Evolutionary conservation across 164 flowering plant species (phyloP), one percentile per base, ranked within the genome.

Genomic region (Piper longum): DNA sequence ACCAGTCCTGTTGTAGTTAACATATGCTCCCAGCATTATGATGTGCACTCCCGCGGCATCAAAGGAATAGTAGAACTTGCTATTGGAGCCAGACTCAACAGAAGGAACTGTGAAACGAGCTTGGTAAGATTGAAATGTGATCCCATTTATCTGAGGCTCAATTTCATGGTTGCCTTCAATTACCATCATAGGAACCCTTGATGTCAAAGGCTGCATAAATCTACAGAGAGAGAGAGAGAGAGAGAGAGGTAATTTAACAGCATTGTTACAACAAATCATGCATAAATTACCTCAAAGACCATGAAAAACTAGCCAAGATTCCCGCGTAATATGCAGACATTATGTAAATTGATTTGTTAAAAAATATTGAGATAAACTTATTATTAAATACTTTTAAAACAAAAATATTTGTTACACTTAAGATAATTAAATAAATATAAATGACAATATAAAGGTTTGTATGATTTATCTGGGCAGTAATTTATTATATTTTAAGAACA

Each of bases 111-210:
- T 75, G 75, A 89, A 91, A 61, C 96, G 76, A 64, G 84, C 69
- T 57, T 61, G 61, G 66, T 89, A 84, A 61, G 96, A 85, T 66
- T 81, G 62, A 71, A 91, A 88, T 56, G 87, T 81, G 52, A 76
- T 69, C 62, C 85, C 87, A 59, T 65, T 77, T 56, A 73, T 85
- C 77, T 91, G 98, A 63, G 85, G 89, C 71, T 91, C 98, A 52
- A 91, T 89, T 75, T 91, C 98, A 71, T 91, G 98, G 76, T 91
- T 89, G 43, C 98, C 98, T 79, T 81, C 92, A 44, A 87, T 75
- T 59, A 88, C 96, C 98, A 91, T 91, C 87, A 87, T 85, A 4
- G 98, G 98, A 41, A 88, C 79, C 70, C 80, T 80, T 52, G 96
- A 84, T 59, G 67, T 82, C 73, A 88, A 43, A 44, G 90, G 91